Percentiles rank a stretch among this genome's conserved stretches.
Conservation (phyloP, 306 rosid genomes). For the Argentina anserina region DNA sequence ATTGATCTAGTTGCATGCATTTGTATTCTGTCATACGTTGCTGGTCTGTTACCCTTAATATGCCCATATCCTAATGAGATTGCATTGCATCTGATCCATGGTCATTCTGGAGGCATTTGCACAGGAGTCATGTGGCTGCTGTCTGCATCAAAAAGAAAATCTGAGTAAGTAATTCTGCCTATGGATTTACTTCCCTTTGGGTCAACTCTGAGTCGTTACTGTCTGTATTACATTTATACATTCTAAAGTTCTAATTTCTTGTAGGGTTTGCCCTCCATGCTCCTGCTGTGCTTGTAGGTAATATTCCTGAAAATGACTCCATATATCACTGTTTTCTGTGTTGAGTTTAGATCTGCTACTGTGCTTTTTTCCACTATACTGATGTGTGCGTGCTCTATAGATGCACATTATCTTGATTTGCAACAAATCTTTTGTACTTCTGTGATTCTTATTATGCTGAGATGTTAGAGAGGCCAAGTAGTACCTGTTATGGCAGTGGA, state of each 20-base stretch:
- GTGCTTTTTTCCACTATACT: neutral
- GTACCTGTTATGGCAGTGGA: neutral
- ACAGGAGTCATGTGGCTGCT: constrained; percentile 50
- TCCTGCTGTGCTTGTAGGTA: constrained; percentile 36
- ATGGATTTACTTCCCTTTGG: neutral
- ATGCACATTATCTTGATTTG: neutral
- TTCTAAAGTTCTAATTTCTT: constrained; percentile 2
- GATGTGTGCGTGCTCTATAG: neutral
- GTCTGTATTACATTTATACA: neutral
- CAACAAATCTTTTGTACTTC: neutral
- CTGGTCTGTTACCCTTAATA: constrained; percentile 10
- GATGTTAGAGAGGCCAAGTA: neutral
- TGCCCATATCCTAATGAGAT: constrained; percentile 55
- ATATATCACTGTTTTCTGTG: neutral
- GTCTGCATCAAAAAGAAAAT: constrained; percentile 34
- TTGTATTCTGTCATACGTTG: neutral
- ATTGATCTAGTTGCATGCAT: neutral
- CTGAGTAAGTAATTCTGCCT: constrained; percentile 46
- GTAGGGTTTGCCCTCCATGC: constrained; percentile 30
- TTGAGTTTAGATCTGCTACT: neutral
- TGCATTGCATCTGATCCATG: constrained; percentile 82
- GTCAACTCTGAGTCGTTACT: neutral
- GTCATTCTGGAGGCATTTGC: constrained; percentile 65
- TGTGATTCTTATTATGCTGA: neutral
- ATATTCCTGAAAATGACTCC: constrained; percentile 1